Evolutionary conservation across 164 flowering plant genomes (phyloP).

Genomic region (Tinospora cordifolia): DNA sequence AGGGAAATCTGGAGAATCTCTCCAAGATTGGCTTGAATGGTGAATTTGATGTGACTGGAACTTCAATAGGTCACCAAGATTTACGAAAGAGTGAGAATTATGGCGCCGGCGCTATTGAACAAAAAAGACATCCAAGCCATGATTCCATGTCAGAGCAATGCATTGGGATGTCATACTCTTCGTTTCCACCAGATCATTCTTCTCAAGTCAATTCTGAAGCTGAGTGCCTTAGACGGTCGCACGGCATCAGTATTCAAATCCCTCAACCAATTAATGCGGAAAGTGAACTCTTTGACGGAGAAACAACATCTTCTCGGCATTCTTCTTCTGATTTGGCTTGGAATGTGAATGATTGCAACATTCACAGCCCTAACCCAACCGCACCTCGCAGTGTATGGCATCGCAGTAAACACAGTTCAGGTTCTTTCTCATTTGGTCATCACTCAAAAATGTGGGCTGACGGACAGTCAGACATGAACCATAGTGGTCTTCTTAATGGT

Average conservation of each 20-base stretch:
- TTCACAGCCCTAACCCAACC: conserved; percentile 51
- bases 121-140: conserved; percentile 16
- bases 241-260: conserved; percentile 41
- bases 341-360: conserved; percentile 33
- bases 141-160: conserved; percentile 16
- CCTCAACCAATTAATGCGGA: conserved; percentile 32
- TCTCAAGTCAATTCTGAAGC: conserved; percentile 18
- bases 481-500: conserved; percentile 48
- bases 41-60: conserved; percentile 18
- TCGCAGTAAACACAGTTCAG: conserved; percentile 31
- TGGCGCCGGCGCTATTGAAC: conserved; percentile 16
- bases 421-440: conserved; percentile 36
- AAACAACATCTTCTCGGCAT: conserved; percentile 20
- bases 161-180: conserved; percentile 15
- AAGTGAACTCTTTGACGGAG: conserved; percentile 24
- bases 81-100: conserved; percentile 15
- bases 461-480: conserved; percentile 34
- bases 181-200: conserved; percentile 18
- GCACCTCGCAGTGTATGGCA: conserved; percentile 60
- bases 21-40: conserved; percentile 13
- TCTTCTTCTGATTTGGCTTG: conserved; percentile 30
- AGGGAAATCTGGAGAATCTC: conserved; percentile 19
- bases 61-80: conserved; percentile 21
- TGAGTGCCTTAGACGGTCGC: conserved; percentile 21
- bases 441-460: conserved; percentile 50